phyloP scores from a whole-genome alignment of 345 rosid genomes.

The Citrus reticulata region DNA sequence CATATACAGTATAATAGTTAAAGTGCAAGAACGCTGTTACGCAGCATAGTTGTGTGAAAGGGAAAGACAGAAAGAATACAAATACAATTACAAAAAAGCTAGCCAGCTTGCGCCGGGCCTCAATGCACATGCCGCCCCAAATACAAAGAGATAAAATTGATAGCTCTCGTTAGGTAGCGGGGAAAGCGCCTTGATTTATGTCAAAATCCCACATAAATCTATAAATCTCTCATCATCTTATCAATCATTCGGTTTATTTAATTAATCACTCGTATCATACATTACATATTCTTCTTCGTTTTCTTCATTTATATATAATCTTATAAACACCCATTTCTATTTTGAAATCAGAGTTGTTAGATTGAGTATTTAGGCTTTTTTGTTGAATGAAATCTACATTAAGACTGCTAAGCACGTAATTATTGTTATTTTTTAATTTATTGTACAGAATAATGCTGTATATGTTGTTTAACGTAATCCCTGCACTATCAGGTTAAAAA shows the following conservation, averaged over 20 bases:
- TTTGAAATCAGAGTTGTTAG: background rate
- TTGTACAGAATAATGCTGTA: too few species aligned
- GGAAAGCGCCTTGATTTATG: slow-evolving; percentile 18
- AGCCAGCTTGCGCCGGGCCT: background rate
- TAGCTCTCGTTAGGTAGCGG: slow-evolving; percentile 1
- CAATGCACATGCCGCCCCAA: background rate
- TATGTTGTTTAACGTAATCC: too few species aligned
- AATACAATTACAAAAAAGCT: too few species aligned
- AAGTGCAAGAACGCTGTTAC: too few species aligned
- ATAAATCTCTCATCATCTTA: background rate
- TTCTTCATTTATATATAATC: too few species aligned
- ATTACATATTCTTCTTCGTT: background rate
- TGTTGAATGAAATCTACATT: too few species aligned
- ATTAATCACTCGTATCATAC: background rate
- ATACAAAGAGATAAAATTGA: background rate
- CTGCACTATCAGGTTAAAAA: too few species aligned
- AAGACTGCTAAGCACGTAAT: too few species aligned
- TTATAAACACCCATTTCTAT: background rate
- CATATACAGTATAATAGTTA: background rate
- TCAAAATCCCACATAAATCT: background rate
- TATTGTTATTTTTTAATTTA: too few species aligned
- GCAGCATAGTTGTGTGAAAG: too few species aligned
- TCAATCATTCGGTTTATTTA: too few species aligned
- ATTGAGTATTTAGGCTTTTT: background rate
- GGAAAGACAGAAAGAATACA: too few species aligned